These are phyloP conservation scores for Hymenoscyphus fructigenus DNA, from an alignment of 2,329 filamentous ascomycete species.

Conservation along the genomic window DNA sequence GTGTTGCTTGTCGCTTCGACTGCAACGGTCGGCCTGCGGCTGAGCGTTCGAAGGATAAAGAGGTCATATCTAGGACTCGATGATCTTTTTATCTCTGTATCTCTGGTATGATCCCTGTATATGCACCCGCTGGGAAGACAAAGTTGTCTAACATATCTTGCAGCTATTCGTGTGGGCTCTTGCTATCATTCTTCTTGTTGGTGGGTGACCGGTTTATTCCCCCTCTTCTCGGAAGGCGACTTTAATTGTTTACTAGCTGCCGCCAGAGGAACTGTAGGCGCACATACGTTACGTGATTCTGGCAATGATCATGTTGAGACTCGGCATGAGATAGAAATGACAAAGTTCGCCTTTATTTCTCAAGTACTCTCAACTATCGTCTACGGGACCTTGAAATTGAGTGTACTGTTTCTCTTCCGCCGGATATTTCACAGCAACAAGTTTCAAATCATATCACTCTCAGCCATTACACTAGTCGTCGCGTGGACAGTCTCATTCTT, in stretches of 20 bases:
- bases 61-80: neutral
- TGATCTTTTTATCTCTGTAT: neutral
- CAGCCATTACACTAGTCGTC: neutral
- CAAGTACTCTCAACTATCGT: neutral
- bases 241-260: neutral
- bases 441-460: neutral
- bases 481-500: neutral
- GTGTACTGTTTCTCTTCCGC: neutral
- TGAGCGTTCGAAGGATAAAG: neutral
- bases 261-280: neutral
- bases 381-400: neutral
- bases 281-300: neutral
- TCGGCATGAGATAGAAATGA: neutral
- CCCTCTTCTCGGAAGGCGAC: neutral
- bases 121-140: neutral
- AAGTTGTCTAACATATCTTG: neutral
- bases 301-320: too few species aligned
- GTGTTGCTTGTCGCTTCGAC: neutral
- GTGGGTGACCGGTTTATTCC: neutral
- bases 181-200: constrained; percentile 6
- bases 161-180: constrained; percentile 7
- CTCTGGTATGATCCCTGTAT: neutral
- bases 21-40: neutral
- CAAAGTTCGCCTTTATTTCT: neutral
- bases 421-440: neutral